These are phyloP conservation scores for Xylaria palmicola DNA, from an alignment of 495 filamentous ascomycete genomes.

Conservation along the genomic window DNA sequence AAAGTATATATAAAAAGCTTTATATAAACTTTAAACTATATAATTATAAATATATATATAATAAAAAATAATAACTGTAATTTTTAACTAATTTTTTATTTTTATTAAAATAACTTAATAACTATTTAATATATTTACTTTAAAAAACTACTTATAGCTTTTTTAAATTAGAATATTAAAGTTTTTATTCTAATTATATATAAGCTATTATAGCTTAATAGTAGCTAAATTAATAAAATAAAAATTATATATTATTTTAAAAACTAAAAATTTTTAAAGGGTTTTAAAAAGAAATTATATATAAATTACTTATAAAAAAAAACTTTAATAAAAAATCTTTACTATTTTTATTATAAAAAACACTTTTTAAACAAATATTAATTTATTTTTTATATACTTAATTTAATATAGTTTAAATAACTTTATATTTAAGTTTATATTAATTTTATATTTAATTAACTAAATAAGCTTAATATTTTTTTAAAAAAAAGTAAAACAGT, in stretches of 20 bases:
- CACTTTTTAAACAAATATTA: not conserved
- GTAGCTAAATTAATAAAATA: conserved; percentile 2
- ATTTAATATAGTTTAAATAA: not conserved
- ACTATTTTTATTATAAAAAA: not conserved
- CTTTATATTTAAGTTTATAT: not conserved
- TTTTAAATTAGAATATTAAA: not conserved
- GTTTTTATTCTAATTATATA: not conserved
- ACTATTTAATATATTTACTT: not conserved
- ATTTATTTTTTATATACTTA: not conserved
- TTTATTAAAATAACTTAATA: not conserved
- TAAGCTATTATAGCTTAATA: conserved; percentile 4
- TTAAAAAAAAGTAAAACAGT: not conserved
- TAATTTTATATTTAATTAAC: not conserved
- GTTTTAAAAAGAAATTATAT: not conserved
- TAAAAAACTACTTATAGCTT: not conserved
- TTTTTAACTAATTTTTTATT: not conserved
- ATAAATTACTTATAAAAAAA: not conserved
- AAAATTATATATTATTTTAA: not conserved
- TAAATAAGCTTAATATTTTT: not conserved
- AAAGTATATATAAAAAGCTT: not conserved
- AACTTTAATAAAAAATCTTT: not conserved
- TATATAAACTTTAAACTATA: not conserved
- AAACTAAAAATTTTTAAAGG: not conserved
- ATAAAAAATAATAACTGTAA: not conserved
- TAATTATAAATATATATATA: not conserved